Evolutionary conservation across 495 filamentous ascomycete species (phyloP), one percentile per base, ranked within the genome.

Genomic region (Aspergillus cavernicola): DNA sequence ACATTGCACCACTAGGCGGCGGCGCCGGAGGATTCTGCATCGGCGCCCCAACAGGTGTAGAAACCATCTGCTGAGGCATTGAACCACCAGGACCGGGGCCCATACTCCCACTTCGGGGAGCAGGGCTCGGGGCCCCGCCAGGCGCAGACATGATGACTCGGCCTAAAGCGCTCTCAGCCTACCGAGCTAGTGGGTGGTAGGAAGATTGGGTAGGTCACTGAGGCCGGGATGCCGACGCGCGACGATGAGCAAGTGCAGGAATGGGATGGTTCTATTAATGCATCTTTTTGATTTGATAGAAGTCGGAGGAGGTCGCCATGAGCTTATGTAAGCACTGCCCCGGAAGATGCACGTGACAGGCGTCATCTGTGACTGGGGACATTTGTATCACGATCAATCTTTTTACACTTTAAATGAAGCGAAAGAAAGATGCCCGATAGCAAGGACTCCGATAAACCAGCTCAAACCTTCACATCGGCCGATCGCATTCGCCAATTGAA

Each of bases 401-500:
- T 9, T 28, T 3, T 11, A 12, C 4, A 23, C 15, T 19, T 18
- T 28, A 28, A n/a, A 37, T 37, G 35, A 13, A 24, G 38, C 10
- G 16, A 23, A 28, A 39, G 32, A 20, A 51, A 35, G 31, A 67
- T 64, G 61, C 44, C 57, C 19, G 58, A 62, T 18, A 39, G 42
- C n/a, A 65, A 61, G 12, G 51, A 62, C 31, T 23, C 59, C 31
- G 32, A 31, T 28, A 57, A 43, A 24, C 51, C 53, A 4, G 31
- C 50, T 6, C 53, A 60, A 20, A 66, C 70, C 40, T 85, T 85
- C 59, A 86, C 79, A 20, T 76, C 81, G 16, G 79, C 79, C 6
- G 84, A 90, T 62, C 86, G 85, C 47, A 91, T 96, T 51, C 80
- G 83, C 46, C 85, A 92, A 56, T 79, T 96, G 36, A 84, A 79